Evolutionary conservation across 331 rosid species (phyloP).

Genomic region (Arachis monticola): DNA sequence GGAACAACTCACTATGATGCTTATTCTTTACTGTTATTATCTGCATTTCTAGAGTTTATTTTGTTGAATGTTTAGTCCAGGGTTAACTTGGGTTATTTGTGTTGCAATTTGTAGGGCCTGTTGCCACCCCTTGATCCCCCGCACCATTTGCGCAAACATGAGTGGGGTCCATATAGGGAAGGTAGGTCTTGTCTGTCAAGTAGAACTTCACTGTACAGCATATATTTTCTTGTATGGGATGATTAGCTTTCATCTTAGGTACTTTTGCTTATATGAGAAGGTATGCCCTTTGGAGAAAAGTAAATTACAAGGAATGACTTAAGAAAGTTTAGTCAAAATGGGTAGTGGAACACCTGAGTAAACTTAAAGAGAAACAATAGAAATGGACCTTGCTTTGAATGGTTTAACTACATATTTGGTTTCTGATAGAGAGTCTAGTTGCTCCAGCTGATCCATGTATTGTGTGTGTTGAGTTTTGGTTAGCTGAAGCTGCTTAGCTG

Average conservation of each 20-base stretch:
- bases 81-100: constrained; percentile 18
- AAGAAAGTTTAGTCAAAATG: not conserved
- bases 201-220: constrained; percentile 28
- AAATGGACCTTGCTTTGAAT: constrained; percentile 14
- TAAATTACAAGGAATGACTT: not conserved
- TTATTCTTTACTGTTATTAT: constrained; percentile 1
- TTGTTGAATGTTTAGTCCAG: constrained; percentile 16
- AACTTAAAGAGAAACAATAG: not conserved
- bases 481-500: not conserved
- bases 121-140: constrained; percentile 99
- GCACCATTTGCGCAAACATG: constrained; percentile 95
- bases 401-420: constrained; percentile 17
- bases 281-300: not conserved
- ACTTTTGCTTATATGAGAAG: constrained; percentile 7
- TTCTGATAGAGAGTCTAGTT: constrained; percentile 1
- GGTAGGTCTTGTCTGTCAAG: constrained; percentile 49
- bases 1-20: constrained; percentile 31
- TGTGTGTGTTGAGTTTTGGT: not conserved
- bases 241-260: not conserved
- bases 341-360: not conserved
- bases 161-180: constrained; percentile 89
- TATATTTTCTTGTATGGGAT: constrained; percentile 22
- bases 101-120: constrained; percentile 65
- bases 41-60: constrained; percentile 22
- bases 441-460: not conserved